Base-by-base conservation (phyloP, 768 basidiomycete genomes). In the Russula emetica region DNA sequence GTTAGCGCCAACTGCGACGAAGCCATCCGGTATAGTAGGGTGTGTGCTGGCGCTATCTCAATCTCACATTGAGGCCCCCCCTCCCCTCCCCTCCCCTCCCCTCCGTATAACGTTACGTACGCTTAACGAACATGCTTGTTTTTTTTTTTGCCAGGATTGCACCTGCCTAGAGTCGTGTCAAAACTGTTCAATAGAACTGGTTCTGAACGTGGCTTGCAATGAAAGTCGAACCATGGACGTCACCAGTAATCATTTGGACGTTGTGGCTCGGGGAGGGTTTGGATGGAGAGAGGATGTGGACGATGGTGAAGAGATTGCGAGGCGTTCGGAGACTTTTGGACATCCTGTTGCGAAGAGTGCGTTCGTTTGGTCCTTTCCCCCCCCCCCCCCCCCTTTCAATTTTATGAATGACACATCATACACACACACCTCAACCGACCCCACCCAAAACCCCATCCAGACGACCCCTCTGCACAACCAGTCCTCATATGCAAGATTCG, bases 401-500 rank as follows among this genome's bases (percentile, higher is more conserved):
- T 30, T 36, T 18, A 30, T 44, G 18, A 34, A n/a, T 22, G 4
- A 22, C 42, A 5, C 24, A 38, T n/a, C n/a, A n/a, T n/a, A 30
- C 30, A 30, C 4, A 30, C 7, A 30, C 3, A 3, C 30, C 30
- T 5, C 10, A 36, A 34, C 34, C 34, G 1, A 24, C 9, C 22
- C 38, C 45, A 40, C 28, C 55, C 66, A 64, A 63, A 66, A 42
- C 60, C n/a, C 3, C n/a, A 24, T 32, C 24, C 67, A 91, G 90
- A 82, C 64, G 86, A 91, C 30, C 79, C 82, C 40, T 78, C 77
- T 36, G 73, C 77, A 6, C 74, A 83, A 20, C 93, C 93, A 0
- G 86, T 97, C 51, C 76, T 98, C 50, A 85, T 98, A 22, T 90
- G 90, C 67, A 96, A 95, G 75, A 87, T 98, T 44, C 87, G 93